These are phyloP conservation scores for Paramecium sexaurelia DNA, from an alignment of 73 alveolate genomes.

Conservation along the genomic window DNA sequence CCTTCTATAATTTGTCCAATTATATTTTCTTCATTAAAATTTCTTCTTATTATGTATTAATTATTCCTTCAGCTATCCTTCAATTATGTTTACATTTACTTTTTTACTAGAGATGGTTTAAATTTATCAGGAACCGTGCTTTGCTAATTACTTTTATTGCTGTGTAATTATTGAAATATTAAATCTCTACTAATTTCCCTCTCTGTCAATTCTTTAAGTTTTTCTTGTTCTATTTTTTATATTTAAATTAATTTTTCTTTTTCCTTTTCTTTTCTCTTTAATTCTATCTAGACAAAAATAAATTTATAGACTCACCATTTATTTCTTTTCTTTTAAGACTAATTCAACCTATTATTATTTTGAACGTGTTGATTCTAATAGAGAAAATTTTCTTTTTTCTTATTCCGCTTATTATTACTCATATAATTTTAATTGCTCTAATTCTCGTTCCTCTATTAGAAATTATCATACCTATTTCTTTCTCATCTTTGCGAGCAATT, in stretches of 20 bases:
- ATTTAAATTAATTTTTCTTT: neutral
- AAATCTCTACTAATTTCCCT: conserved; percentile 3
- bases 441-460: conserved; percentile 19
- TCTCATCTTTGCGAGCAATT: neutral
- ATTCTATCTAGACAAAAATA: neutral
- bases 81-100: neutral
- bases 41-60: neutral
- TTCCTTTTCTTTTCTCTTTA: neutral
- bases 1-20: neutral
- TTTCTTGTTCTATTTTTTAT: neutral
- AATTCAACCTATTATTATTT: neutral
- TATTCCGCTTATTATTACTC: neutral
- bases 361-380: neutral
- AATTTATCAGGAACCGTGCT: neutral
- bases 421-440: conserved; percentile 11
- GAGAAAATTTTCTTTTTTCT: neutral
- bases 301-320: neutral
- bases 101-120: neutral
- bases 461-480: neutral
- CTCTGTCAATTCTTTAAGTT: neutral
- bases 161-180: neutral
- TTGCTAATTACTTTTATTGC: neutral
- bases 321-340: neutral
- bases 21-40: neutral
- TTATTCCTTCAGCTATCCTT: conserved; percentile 30